Evolutionary conservation across 805 yeast genomes (phyloP), one percentile per base, ranked within the genome.

Genomic region (Candida caryicola): DNA sequence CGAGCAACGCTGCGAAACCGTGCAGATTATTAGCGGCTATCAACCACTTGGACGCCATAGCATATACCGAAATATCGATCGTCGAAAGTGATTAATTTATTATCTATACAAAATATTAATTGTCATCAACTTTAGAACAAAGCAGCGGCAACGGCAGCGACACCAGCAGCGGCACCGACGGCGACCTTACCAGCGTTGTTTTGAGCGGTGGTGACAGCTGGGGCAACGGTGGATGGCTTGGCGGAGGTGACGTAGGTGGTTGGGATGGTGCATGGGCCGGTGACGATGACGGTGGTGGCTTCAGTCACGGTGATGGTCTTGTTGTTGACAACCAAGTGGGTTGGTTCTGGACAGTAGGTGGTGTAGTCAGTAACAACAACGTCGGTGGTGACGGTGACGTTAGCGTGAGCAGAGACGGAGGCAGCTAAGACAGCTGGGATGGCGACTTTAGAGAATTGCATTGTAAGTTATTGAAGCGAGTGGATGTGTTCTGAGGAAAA

Each of bases 341-440:
- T 86, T 36, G 95, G 66, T 47, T 57, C 69, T 62, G 95, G 95
- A 69, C 95, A 85, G 83, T 81, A 85, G 54, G 95, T 85, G 68
- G 85, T 79, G 76, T 70, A 75, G 57, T 71, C 82, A 55, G 86
- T 79, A 58, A 82, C 86, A 46, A 79, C 81, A 40, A 64, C 51
- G 47, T 75, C 74, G 49, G 76, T 69, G 62, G 73, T 59, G 58
- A 76, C 69, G 47, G 77, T 64, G 50, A 69, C 66, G 66, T 73
- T 71, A 43, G 53, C 56, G 59, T 64, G 62, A 41, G 74, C 66
- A 59, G 69, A 66, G 49, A 60, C 73, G 44, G 59, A 50, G 43
- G 67, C 54, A 47, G 74, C 75, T 43, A 69, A 53, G 55, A 75
- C 70, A 44, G 74, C 57, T 49, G 64, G 59, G 49, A 52, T 52